Evolutionary conservation across 1,139 yeast genomes (phyloP).

Genomic region (Scheffersomyces illinoinensis): DNA sequence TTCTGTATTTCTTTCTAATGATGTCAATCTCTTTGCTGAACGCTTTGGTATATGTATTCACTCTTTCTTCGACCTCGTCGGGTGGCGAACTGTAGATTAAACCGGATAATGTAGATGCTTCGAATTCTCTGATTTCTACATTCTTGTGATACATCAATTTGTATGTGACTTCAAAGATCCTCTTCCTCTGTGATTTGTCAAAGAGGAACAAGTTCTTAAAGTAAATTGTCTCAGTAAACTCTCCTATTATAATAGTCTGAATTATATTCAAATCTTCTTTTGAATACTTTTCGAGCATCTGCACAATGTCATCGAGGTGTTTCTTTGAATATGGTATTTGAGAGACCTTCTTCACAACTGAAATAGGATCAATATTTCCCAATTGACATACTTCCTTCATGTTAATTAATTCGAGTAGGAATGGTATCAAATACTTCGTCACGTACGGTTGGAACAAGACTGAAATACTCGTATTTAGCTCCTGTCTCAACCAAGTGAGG

Average conservation of each 20-base stretch:
- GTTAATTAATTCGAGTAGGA: conserved; percentile 62
- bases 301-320: conserved; percentile 47
- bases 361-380: conserved; percentile 60
- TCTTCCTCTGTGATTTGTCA: conserved; percentile 45
- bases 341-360: conserved; percentile 56
- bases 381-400: conserved; percentile 84
- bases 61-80: conserved; percentile 46
- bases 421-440: conserved; percentile 61
- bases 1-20: conserved; percentile 32
- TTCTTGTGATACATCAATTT: conserved; percentile 60
- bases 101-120: conserved; percentile 77
- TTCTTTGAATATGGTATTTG: conserved; percentile 54
- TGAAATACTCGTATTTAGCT: conserved; percentile 43
- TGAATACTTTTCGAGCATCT: conserved; percentile 50
- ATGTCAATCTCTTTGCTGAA: conserved; percentile 33
- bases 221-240: conserved; percentile 73
- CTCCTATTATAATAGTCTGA: conserved; percentile 67
- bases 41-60: conserved; percentile 21
- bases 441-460: conserved; percentile 38
- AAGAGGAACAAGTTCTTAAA: conserved; percentile 69
- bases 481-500: conserved; percentile 43
- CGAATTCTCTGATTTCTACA: conserved; percentile 76
- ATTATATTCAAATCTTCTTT: conserved; percentile 54
- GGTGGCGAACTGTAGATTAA: conserved; percentile 77
- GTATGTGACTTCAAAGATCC: conserved; percentile 55